Evolutionary conservation across 179 eudicot genomes (phyloP), one percentile per base, ranked within the genome.

Genomic region (Nepenthes alata): DNA sequence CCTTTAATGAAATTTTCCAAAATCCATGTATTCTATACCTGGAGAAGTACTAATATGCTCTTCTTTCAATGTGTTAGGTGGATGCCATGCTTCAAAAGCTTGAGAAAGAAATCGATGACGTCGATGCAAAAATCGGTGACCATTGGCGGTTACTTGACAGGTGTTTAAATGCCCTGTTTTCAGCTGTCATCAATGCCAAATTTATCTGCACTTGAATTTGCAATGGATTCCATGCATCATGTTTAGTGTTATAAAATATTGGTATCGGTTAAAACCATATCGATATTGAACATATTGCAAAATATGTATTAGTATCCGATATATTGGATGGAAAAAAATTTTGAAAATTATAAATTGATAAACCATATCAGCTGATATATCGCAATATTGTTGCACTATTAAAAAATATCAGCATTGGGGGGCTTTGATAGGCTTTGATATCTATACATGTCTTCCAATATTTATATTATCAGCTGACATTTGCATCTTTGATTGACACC

Each of bases 71-170:
- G 61, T 62, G 65, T 55, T 64, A 94, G 99, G 99, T 94, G 72
- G 97, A 87, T 78, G 81, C 97, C 60, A 90, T 94, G 96, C 97
- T 94, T 72, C 97, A 90, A 37, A 87, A 90, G 55, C 96, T 94
- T 73, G 97, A 90, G 67, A 90, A 91, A 67, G 99, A 94, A 76
- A 87, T 94, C 55, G 97, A 94, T 83, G 96, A 85, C 65, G 99
- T 94, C 63, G 99, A 90, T 84, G 91, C 89, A 9, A 78, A 82
- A 70, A 94, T 94, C 71, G 99, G 99, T 53, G 89, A 90, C 59
- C 80, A 85, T 47, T 91, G 90, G 93, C 75, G 89, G 53, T 72
- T 94, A 58, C 96, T 94, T 59, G 99, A 94, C 74, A 85, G 95
- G 99, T 94, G 61, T 37, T 11, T 16, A 44, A 7, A 50, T 6